Evolutionary conservation across 805 yeast genomes (phyloP).

Genomic region (Lipomyces kockii): DNA sequence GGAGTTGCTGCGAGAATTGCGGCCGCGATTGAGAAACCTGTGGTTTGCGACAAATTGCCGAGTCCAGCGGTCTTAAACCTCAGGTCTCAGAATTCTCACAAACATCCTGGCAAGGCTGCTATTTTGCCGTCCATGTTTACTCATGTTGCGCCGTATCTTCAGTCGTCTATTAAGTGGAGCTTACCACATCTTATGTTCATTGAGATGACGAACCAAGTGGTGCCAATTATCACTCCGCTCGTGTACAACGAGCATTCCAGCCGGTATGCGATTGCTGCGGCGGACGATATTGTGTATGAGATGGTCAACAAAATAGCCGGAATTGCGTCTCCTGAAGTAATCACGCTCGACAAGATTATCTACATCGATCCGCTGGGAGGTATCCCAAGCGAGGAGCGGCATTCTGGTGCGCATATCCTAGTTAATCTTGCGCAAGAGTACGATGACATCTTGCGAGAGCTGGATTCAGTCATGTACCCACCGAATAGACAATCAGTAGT

Average conservation of each 20-base stretch:
- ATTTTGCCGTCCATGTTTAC: conserved; percentile 27
- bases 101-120: conserved; percentile 15
- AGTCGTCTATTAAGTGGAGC: conserved; percentile 12
- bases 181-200: conserved; percentile 44
- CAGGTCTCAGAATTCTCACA: neutral
- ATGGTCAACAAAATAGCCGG: conserved; percentile 47
- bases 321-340: conserved; percentile 38
- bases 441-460: conserved; percentile 64
- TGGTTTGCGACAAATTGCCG: conserved; percentile 11
- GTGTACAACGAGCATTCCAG: conserved; percentile 63
- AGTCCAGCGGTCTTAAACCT: neutral
- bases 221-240: conserved; percentile 65
- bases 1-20: conserved; percentile 17
- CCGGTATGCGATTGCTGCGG: conserved; percentile 46
- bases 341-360: conserved; percentile 78
- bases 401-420: conserved; percentile 77
- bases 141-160: neutral
- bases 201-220: conserved; percentile 51
- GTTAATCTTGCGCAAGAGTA: conserved; percentile 85
- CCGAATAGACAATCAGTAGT: neutral
- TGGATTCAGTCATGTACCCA: conserved; percentile 40
- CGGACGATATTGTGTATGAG: conserved; percentile 51
- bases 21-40: conserved; percentile 21
- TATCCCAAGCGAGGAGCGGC: conserved; percentile 82
- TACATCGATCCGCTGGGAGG: conserved; percentile 87